Evolutionary conservation across 176 grass and related monocot species (phyloP), one percentile per base, ranked within the genome.

Genomic region (Otatea glauca): DNA sequence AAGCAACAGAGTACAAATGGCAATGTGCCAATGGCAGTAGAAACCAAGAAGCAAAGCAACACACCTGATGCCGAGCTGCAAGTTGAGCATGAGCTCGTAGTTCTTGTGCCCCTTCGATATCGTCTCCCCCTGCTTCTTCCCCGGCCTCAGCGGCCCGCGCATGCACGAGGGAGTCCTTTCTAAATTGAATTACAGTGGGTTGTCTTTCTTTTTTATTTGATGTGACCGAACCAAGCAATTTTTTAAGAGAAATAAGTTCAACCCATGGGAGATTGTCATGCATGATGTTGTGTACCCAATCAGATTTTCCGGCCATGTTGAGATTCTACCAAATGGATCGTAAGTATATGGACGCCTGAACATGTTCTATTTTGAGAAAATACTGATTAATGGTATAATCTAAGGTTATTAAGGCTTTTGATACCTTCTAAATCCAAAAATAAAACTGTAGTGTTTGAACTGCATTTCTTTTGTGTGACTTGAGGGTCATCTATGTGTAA

Each of bases 191-290:
- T n/a, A n/a, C n/a, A n/a, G n/a, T n/a, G n/a, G n/a, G n/a, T n/a
- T n/a, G n/a, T n/a, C n/a, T n/a, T n/a, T n/a, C n/a, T n/a, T n/a
- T n/a, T n/a, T n/a, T n/a, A n/a, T n/a, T n/a, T n/a, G n/a, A n/a
- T n/a, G n/a, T n/a, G n/a, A n/a, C n/a, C n/a, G n/a, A n/a, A n/a
- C n/a, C n/a, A n/a, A n/a, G n/a, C n/a, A n/a, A n/a, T n/a, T n/a
- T n/a, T n/a, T n/a, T n/a, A n/a, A n/a, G n/a, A n/a, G n/a, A n/a
- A n/a, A n/a, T n/a, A 99, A 99, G 83, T 99, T 94, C 68, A 92
- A 88, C 89, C 93, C 97, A 62, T 96, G 97, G 97, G 97, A 99
- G 87, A 87, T 99, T 89, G 89, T 92, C 55, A 96, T 93, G 82
- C 93, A 99, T 91, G 93, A 99, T 47, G 63, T 92, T 74, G 81